A percentile compares a stretch with the other conserved stretches of the same genome.
phyloP scores from a whole-genome alignment of 192 early-diverging fungal genomes.

The Umbelopsis sp. region DNA sequence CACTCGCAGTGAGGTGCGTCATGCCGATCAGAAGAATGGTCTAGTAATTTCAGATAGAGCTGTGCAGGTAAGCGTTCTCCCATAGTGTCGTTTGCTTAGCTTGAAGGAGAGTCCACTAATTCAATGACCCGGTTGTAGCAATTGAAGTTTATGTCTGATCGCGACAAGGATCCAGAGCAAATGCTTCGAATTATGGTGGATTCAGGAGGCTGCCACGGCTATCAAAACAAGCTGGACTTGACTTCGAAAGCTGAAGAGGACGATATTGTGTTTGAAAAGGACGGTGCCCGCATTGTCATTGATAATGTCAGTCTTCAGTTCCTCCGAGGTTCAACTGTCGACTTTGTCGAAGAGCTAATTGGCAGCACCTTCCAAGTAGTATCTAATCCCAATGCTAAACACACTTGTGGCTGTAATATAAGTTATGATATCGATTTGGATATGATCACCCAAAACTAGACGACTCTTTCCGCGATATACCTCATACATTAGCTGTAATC shows the following conservation, averaged over 20 bases:
- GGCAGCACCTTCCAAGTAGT: conserved; percentile 77
- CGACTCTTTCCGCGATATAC: not conserved
- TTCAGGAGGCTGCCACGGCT: conserved; percentile 87
- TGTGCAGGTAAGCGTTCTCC: conserved; percentile 39
- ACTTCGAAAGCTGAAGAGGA: conserved; percentile 63
- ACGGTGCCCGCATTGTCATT: conserved; percentile 71
- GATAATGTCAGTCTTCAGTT: conserved; percentile 74
- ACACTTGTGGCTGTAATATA: conserved; percentile 48
- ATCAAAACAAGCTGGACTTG: conserved; percentile 81
- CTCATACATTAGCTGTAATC: conserved; percentile 3
- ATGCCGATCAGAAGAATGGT: conserved; percentile 15
- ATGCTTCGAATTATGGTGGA: conserved; percentile 75
- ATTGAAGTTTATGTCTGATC: conserved; percentile 46
- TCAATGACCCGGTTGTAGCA: conserved; percentile 40
- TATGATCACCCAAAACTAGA: conserved; percentile 25
- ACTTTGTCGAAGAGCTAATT: conserved; percentile 80
- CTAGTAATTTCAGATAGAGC: conserved; percentile 53
- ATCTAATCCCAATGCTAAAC: conserved; percentile 71
- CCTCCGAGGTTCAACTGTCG: conserved; percentile 73
- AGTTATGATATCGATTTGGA: conserved; percentile 44
- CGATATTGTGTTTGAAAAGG: conserved; percentile 73
- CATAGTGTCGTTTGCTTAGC: not conserved
- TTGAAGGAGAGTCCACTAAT: not conserved
- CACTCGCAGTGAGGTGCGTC: not conserved
- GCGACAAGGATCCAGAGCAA: conserved; percentile 50